These are phyloP conservation scores for Acacia melanoxylon DNA, from an alignment of 306 rosid species.

Conservation along the genomic window DNA sequence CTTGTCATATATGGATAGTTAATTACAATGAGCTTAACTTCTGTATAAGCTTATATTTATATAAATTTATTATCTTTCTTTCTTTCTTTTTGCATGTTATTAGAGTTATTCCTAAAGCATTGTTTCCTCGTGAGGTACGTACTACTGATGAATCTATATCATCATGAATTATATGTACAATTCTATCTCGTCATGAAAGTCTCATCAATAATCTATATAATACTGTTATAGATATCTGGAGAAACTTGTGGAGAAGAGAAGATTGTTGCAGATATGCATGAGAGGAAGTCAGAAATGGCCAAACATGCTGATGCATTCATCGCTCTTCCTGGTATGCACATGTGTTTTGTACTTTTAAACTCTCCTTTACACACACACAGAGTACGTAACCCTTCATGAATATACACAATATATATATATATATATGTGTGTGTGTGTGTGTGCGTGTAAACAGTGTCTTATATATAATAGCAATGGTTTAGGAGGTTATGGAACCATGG, in stretches of 20 bases:
- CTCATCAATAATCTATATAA: no score
- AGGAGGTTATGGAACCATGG: constrained; percentile 60
- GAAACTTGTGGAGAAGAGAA: constrained; percentile 63
- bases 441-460: background rate
- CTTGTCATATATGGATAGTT: background rate
- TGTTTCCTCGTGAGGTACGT: constrained; percentile 49
- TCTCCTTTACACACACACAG: no score
- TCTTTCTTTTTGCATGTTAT: constrained; percentile 15
- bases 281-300: constrained; percentile 67
- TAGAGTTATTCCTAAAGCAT: constrained; percentile 56
- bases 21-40: background rate
- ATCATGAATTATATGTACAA: background rate
- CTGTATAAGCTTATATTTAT: background rate
- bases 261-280: constrained; percentile 61
- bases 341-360: background rate
- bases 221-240: constrained; percentile 49
- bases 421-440: no score
- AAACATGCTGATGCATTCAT: constrained; percentile 72
- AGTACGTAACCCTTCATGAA: background rate
- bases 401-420: background rate
- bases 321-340: constrained; percentile 60
- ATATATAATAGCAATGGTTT: background rate
- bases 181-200: background rate
- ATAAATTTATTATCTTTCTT: background rate
- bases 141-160: background rate